Conservation (phyloP, 352 stramenopile genomes). For the Phytophthora cactorum region DNA sequence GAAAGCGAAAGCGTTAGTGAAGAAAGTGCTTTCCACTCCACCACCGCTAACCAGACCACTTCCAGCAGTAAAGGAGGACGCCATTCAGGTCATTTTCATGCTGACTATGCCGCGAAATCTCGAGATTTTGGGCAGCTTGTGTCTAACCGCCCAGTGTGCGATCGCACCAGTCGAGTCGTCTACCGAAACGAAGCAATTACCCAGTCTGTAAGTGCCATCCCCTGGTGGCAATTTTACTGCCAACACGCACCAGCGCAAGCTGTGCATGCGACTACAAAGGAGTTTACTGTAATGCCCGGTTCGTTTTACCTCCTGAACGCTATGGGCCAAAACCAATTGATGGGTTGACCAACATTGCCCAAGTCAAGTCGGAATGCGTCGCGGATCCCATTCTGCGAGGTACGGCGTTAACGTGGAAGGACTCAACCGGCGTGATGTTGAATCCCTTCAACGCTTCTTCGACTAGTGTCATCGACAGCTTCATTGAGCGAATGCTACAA, state of each 20-base stretch:
- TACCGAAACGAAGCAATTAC: constrained; percentile 10
- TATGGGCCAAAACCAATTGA: not conserved
- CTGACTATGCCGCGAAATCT: constrained; percentile 46
- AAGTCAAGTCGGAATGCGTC: constrained; percentile 34
- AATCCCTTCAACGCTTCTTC: constrained; percentile 49
- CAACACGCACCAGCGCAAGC: not conserved
- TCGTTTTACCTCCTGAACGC: constrained; percentile 19
- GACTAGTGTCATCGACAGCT: constrained; percentile 29
- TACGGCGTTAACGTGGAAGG: constrained; percentile 36
- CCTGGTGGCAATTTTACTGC: constrained; percentile 34
- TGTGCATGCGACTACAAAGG: not conserved
- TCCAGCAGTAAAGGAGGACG: constrained; percentile 25
- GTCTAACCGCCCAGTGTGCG: constrained; percentile 36
- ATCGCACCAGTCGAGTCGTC: constrained; percentile 20
- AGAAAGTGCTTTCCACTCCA: constrained; percentile 25
- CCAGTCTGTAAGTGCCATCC: constrained; percentile 1
- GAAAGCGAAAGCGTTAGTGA: not conserved
- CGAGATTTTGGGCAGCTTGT: constrained; percentile 45
- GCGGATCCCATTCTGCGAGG: constrained; percentile 37
- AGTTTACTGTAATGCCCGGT: constrained; percentile 18
- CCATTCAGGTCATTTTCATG: constrained; percentile 53
- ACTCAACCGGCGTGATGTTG: constrained; percentile 12
- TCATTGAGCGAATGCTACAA: constrained; percentile 40
- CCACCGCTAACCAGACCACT: constrained; percentile 40
- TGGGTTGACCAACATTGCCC: constrained; percentile 9